phyloP scores from a whole-genome alignment of 768 basidiomycete genomes.

The Termitomyces heimii region DNA sequence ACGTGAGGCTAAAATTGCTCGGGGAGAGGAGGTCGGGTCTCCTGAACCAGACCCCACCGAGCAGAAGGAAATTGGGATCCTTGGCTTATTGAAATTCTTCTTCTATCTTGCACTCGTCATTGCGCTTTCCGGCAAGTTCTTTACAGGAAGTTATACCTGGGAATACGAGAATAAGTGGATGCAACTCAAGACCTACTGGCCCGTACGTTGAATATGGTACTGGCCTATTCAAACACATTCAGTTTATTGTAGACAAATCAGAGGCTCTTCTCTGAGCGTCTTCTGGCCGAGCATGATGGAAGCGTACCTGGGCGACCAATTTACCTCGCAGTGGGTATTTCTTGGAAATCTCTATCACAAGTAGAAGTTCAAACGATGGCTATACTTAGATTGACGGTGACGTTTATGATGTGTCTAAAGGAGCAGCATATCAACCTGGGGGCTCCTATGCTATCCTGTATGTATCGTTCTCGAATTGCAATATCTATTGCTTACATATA shows the following conservation, averaged over 20 bases:
- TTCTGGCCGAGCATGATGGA: slow-evolving; percentile 70
- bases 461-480: slow-evolving; percentile 17
- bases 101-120: slow-evolving; percentile 47
- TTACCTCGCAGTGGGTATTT: slow-evolving; percentile 70
- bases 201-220: slow-evolving; percentile 34
- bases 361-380: background rate
- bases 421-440: slow-evolving; percentile 80
- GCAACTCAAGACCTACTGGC: slow-evolving; percentile 55
- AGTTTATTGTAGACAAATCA: slow-evolving; percentile 40
- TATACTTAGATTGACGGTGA: slow-evolving; percentile 75
- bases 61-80: slow-evolving; percentile 56
- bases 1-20: slow-evolving; percentile 66
- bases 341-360: background rate
- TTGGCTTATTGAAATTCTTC: slow-evolving; percentile 66
- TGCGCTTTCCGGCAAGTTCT: slow-evolving; percentile 69
- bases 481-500: slow-evolving; percentile 11
- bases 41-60: slow-evolving; percentile 71
- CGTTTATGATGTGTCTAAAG: slow-evolving; percentile 87
- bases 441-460: slow-evolving; percentile 77
- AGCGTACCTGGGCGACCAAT: slow-evolving; percentile 56
- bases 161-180: slow-evolving; percentile 67
- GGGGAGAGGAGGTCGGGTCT: slow-evolving; percentile 68
- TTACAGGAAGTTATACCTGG: slow-evolving; percentile 86
- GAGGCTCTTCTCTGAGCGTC: slow-evolving; percentile 68
- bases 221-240: background rate